Percentiles rank a stretch among this genome's conserved stretches.
Conservation (phyloP, 2,329 filamentous ascomycete genomes). For the Rhexocercosporidium sp. region DNA sequence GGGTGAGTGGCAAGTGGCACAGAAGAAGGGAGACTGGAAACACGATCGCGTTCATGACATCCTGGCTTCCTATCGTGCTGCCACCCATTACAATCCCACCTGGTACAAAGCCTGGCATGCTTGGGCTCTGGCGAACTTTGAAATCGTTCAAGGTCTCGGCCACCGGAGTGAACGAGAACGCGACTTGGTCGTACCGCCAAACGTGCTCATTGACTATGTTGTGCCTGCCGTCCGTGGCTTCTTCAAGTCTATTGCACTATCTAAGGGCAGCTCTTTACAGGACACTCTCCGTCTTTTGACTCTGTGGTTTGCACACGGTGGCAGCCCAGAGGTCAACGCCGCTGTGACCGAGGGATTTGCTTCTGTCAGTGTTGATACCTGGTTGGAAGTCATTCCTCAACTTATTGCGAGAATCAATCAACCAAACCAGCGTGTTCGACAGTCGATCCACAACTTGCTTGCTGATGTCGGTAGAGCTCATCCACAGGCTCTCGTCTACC, state of each 20-base stretch:
- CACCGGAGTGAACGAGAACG: conserved; percentile 34
- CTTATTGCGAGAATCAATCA: conserved; percentile 98
- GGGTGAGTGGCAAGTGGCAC: conserved; percentile 90
- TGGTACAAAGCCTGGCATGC: conserved; percentile 99
- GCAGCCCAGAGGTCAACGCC: conserved; percentile 83
- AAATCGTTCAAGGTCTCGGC: conserved; percentile 84
- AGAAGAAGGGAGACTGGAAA: conserved; percentile 89
- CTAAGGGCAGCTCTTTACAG: conserved; percentile 89
- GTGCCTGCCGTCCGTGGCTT: conserved; percentile 95
- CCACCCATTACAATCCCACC: conserved; percentile 89
- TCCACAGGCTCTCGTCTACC: conserved; percentile 95
- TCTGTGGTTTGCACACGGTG: conserved; percentile 94
- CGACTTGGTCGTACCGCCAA: conserved; percentile 57
- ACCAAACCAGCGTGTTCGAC: conserved; percentile 84
- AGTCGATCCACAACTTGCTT: conserved; percentile 89
- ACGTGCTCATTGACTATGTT: conserved; percentile 82
- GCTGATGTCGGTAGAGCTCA: conserved; percentile 93
- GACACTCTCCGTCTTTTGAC: conserved; percentile 92
- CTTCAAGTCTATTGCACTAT: conserved; percentile 95
- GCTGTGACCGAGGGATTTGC: conserved; percentile 90
- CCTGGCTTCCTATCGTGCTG: conserved; percentile 86
- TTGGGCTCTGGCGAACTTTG: conserved; percentile 97
- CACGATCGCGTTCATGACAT: conserved; percentile 87
- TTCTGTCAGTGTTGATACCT: conserved; percentile 94
- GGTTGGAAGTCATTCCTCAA: conserved; percentile 98